These are phyloP conservation scores for Vanrija humicola DNA, from an alignment of 1,284 basidiomycete genomes.

Conservation along the genomic window DNA sequence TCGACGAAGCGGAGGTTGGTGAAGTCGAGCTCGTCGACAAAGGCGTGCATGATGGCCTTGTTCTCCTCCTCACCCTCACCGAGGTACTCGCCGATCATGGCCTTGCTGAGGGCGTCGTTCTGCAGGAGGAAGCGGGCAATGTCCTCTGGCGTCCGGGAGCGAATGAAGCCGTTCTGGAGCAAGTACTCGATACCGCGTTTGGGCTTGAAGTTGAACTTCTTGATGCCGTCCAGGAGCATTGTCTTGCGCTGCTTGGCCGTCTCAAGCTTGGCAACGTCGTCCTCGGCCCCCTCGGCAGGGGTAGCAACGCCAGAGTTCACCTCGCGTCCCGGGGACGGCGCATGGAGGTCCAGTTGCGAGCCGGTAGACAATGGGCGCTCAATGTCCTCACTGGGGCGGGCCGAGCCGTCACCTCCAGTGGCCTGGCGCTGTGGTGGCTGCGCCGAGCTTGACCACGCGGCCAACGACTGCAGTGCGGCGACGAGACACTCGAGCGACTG, in stretches of 20 bases:
- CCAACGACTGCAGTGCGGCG: constrained; percentile 77
- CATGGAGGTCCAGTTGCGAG: constrained; percentile 14
- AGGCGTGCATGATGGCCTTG: constrained; percentile 90
- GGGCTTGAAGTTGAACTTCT: constrained; percentile 98
- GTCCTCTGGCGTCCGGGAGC: constrained; percentile 67
- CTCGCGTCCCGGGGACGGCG: constrained; percentile 22
- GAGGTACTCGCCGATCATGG: constrained; percentile 95
- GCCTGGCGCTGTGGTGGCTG: neutral
- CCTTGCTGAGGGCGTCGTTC: constrained; percentile 91
- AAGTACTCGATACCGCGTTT: constrained; percentile 91
- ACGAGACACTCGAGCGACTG: constrained; percentile 89
- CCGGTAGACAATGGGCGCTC: neutral
- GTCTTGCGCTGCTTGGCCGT: constrained; percentile 97
- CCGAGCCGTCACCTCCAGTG: constrained; percentile 17
- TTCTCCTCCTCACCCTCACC: constrained; percentile 89
- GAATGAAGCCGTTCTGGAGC: constrained; percentile 83
- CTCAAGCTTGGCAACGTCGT: constrained; percentile 92
- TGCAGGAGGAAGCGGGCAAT: constrained; percentile 82
- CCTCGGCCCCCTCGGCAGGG: constrained; percentile 61
- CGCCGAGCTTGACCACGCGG: constrained; percentile 71
- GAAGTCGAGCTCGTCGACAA: constrained; percentile 87
- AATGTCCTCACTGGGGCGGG: constrained; percentile 28
- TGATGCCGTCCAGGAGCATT: constrained; percentile 88
- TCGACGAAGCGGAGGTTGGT: constrained; percentile 75
- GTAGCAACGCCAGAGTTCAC: constrained; percentile 53